Percentiles rank a stretch among this genome's conserved stretches.
Evolutionary conservation across 805 yeast genomes (phyloP).

Genomic region (Metschnikowia proteae): DNA sequence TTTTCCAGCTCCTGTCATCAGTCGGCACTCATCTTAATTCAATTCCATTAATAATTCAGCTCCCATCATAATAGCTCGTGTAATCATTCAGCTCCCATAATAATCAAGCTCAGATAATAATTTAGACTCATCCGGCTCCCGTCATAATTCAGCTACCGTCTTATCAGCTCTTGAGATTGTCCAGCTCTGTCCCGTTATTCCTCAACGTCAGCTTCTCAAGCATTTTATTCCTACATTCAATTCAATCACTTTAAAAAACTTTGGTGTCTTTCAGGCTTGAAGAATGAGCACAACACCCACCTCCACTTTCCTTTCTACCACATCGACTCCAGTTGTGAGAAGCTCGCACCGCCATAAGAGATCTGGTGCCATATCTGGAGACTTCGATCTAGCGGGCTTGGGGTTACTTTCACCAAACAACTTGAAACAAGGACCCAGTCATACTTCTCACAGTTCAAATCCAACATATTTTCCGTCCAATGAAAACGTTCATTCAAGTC

Average conservation of each 20-base stretch:
- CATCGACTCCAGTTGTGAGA: constrained; percentile 4
- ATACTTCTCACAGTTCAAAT: constrained; percentile 4
- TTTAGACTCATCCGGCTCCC: too few species aligned
- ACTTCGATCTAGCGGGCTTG: constrained; percentile 54
- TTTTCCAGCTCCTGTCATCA: background rate
- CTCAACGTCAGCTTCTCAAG: background rate
- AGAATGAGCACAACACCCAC: constrained; percentile 2
- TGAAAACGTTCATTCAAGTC: constrained; percentile 8
- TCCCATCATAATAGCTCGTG: too few species aligned
- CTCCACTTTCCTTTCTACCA: constrained; percentile 4
- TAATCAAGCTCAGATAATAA: background rate
- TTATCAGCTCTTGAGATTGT: background rate
- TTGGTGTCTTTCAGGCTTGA: background rate
- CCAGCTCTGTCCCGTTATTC: background rate
- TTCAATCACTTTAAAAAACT: background rate
- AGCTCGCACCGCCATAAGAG: constrained; percentile 67
- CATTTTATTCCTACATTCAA: constrained; percentile 3
- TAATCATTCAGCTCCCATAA: background rate
- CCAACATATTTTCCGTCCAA: background rate
- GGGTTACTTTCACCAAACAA: constrained; percentile 34
- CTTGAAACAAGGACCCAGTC: constrained; percentile 2
- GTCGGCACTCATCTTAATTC: background rate
- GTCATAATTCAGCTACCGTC: too few species aligned
- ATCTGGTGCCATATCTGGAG: constrained; percentile 87
- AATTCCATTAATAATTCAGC: too few species aligned